Percentiles rank a stretch among this genome's conserved stretches.
Evolutionary conservation across 2,329 filamentous ascomycete species (phyloP).

Genomic region (Paracamarosporium sp.): DNA sequence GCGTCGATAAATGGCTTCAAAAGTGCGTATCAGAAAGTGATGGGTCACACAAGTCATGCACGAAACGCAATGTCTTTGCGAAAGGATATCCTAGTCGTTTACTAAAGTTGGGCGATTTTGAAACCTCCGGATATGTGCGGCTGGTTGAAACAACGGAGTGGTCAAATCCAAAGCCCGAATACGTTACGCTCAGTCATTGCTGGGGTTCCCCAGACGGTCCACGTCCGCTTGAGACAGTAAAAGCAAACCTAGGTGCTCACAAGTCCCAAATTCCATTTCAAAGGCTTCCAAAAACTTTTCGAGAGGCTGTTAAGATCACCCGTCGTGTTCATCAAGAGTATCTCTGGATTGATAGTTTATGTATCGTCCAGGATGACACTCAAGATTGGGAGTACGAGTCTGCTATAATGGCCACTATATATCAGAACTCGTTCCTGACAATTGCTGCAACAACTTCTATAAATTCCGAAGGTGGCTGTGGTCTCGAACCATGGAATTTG

Average conservation of each 20-base stretch:
- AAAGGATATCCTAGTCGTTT: not conserved
- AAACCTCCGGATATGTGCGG: not conserved
- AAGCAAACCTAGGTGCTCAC: not conserved
- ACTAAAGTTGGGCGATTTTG: not conserved
- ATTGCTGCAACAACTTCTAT: not conserved
- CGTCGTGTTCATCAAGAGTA: not conserved
- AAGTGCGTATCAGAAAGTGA: not conserved
- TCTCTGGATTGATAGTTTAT: not conserved
- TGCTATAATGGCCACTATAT: not conserved
- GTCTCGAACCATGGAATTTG: not conserved
- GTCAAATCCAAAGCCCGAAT: not conserved
- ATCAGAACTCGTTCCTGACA: not conserved
- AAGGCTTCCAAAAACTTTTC: not conserved
- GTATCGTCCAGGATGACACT: not conserved
- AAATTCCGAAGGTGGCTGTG: not conserved
- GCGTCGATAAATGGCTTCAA: not conserved
- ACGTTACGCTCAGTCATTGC: not conserved
- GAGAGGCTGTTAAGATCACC: not conserved
- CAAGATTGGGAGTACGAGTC: not conserved
- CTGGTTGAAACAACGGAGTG: not conserved
- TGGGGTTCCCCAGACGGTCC: not conserved
- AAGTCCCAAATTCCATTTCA: not conserved
- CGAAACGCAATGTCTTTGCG: not conserved
- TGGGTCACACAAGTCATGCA: not conserved
- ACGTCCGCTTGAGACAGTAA: not conserved